phyloP scores from a whole-genome alignment of 2,329 filamentous ascomycete species.

The Monosporascus cannonballus region DNA sequence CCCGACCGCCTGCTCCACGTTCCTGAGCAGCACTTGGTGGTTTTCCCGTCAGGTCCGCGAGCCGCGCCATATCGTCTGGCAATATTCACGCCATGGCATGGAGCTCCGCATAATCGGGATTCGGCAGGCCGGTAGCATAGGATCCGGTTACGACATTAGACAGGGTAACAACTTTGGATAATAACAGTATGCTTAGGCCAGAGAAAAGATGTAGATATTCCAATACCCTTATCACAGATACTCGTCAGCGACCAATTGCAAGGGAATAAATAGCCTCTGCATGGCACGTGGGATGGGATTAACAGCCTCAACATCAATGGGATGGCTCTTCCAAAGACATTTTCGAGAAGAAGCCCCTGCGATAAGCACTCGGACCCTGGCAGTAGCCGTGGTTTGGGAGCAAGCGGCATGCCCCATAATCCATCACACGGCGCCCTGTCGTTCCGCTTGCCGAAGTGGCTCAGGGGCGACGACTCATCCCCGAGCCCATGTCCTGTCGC shows the following conservation, averaged over 20 bases:
- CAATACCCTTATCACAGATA: slow-evolving; percentile 13
- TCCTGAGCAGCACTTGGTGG: slow-evolving; percentile 7
- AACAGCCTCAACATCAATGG: slow-evolving; percentile 5
- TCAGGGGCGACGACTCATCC: not conserved
- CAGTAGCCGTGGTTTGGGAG: not conserved
- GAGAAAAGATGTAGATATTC: slow-evolving; percentile 21
- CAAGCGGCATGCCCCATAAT: not conserved
- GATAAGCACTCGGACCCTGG: slow-evolving; percentile 11
- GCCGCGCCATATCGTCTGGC: slow-evolving; percentile 7
- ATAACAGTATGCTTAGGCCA: slow-evolving; percentile 11
- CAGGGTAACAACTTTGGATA: slow-evolving; percentile 5
- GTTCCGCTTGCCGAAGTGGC: not conserved
- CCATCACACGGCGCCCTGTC: not conserved
- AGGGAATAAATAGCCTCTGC: slow-evolving; percentile 2
- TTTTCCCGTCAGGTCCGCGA: slow-evolving; percentile 10
- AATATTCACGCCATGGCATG: slow-evolving; percentile 4
- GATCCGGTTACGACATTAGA: not conserved
- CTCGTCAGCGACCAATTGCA: slow-evolving; percentile 8
- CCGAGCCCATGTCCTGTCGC: not conserved
- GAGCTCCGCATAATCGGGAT: slow-evolving; percentile 1
- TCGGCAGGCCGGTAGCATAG: not conserved
- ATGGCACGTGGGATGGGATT: not conserved
- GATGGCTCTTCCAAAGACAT: slow-evolving; percentile 6
- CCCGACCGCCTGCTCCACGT: slow-evolving; percentile 10
- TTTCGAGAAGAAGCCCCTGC: slow-evolving; percentile 8